Conservation (phyloP, 2,329 filamentous ascomycete genomes). For the Amphichorda felina region DNA sequence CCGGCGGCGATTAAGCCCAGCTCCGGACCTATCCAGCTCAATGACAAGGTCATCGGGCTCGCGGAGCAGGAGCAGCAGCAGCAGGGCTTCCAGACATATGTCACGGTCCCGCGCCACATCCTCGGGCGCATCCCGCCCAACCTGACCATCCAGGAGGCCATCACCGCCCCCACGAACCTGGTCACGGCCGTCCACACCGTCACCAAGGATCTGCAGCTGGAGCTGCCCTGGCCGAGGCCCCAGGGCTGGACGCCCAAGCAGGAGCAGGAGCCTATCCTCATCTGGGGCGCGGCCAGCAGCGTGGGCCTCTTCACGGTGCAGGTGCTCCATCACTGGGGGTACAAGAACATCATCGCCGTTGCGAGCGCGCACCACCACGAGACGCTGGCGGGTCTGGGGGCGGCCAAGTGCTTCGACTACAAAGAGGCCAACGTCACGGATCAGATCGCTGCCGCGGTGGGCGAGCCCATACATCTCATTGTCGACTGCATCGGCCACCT, state of each 20-base stretch:
- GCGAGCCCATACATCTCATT: constrained; percentile 26
- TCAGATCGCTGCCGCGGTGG: constrained; percentile 16
- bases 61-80: constrained; percentile 31
- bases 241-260: constrained; percentile 19
- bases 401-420: constrained; percentile 35
- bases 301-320: constrained; percentile 39
- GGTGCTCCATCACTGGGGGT: constrained; percentile 39
- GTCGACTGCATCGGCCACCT: constrained; percentile 45
- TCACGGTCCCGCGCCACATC: constrained; percentile 37
- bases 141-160: constrained; percentile 30
- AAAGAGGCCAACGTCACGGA: constrained; percentile 20
- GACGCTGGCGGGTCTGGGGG: constrained; percentile 29
- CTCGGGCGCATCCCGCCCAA: constrained; percentile 30
- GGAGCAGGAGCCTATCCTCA: constrained; percentile 26
- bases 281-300: constrained; percentile 41
- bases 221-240: constrained; percentile 45
- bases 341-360: constrained; percentile 34
- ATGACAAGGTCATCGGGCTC: constrained; percentile 46
- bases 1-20: not conserved
- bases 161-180: constrained; percentile 43
- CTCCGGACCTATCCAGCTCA: constrained; percentile 24
- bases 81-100: constrained; percentile 43
- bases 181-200: constrained; percentile 48
- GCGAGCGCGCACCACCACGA: constrained; percentile 33
- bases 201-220: constrained; percentile 34